These are phyloP conservation scores for Madurella fahalii DNA, from an alignment of 2,329 filamentous ascomycete genomes.

Conservation along the genomic window DNA sequence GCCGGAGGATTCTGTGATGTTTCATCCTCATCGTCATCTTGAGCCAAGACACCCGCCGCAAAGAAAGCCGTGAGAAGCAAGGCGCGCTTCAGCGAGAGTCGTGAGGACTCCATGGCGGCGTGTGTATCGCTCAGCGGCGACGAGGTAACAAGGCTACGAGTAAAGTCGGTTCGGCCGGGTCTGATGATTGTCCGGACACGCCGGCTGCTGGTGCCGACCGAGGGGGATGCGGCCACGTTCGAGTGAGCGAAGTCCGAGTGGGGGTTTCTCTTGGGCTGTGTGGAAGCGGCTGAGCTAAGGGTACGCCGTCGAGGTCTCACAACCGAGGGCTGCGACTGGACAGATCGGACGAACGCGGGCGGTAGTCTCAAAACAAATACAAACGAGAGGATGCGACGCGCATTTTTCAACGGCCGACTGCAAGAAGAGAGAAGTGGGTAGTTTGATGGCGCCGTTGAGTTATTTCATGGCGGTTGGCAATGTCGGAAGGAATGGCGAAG, in stretches of 20 bases:
- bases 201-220: not conserved
- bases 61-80: constrained; percentile 31
- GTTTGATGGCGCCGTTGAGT: not conserved
- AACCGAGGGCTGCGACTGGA: constrained; percentile 6
- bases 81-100: constrained; percentile 32
- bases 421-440: constrained; percentile 7
- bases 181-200: not conserved
- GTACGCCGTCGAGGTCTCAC: constrained; percentile 8
- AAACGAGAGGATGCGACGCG: constrained; percentile 25
- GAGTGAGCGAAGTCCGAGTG: not conserved
- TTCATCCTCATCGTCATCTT: constrained; percentile 20
- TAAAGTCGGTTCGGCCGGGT: not conserved
- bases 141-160: not conserved
- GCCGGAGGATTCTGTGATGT: constrained; percentile 1
- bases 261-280: not conserved
- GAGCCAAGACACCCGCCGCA: constrained; percentile 28
- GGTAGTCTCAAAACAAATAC: constrained; percentile 16
- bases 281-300: not conserved
- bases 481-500: not conserved
- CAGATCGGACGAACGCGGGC: not conserved
- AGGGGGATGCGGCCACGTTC: not conserved
- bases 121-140: not conserved
- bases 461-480: constrained; percentile 5
- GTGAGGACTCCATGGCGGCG: constrained; percentile 29
- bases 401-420: constrained; percentile 12